Base-by-base conservation (phyloP, 495 filamentous ascomycete species). In the Tuber magnatum region DNA sequence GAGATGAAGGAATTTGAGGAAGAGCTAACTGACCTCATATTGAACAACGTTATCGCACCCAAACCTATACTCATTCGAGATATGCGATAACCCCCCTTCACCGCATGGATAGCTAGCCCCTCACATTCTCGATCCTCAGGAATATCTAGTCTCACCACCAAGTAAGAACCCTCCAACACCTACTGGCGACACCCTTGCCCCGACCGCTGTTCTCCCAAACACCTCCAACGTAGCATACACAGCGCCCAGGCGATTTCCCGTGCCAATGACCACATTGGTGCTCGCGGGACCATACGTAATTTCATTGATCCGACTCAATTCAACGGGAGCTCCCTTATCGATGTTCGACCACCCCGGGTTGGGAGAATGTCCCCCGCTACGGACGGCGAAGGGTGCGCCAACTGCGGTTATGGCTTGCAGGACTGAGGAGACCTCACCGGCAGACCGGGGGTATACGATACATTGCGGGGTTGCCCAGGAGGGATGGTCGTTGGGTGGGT, bases 161-260 rank as follows among this genome's bases (percentile, higher is more conserved):
- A 83, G 75, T 3, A 77, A 77, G 16, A 85, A 80, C n/a, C 85
- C 85, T 14, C 78, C 84, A 24, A 84, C 84, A 38, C 85, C 85
- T 42, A 86, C 82, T 8, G 74, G 75, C 2, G 83, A 71, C 28
- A 85, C 86, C 28, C 88, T 83, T 4, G 86, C 87, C 28, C 88
- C 88, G 24, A 84, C 78, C 14, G 84, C 86, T 9, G 84, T 83
- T 56, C 86, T 84, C 46, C 83, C 83, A 6, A 84, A 80, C 28
- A 84, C 84, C 41, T 88, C 86, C 1, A 89, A 84, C 44, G 81
- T 79, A 18, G 73, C 51, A 42, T 87, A 87, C 35, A 89, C 85
- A 14, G 85, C 83, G 42, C 84, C 83, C 85, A 87, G 87, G 32
- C 84, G 81, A 69, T 84, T 84, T 24, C 88, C 88, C 10, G 85